Evolutionary conservation across 345 rosid species (phyloP).

Genomic region (Eucalyptus viminalis): DNA sequence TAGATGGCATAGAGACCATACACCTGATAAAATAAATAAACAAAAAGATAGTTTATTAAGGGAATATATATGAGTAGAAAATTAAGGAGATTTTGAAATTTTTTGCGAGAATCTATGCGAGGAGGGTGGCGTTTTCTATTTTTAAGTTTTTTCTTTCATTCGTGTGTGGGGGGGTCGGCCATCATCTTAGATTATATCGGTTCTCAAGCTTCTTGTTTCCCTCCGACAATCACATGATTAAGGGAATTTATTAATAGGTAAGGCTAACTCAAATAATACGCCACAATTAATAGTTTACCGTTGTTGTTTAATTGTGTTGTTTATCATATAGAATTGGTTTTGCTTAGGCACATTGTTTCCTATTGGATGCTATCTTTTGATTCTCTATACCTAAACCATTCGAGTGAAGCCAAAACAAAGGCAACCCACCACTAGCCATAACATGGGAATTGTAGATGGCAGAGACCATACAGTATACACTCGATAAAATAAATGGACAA

Average conservation of each 20-base stretch:
- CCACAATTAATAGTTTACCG: rapidly evolving
- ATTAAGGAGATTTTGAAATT: background rate
- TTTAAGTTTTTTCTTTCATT: background rate
- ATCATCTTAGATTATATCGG: background rate
- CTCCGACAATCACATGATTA: background rate
- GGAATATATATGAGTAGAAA: background rate
- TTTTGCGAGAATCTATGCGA: background rate
- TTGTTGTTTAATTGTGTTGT: rapidly evolving
- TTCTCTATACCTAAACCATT: background rate
- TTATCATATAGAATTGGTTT: too few species aligned
- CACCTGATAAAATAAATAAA: background rate
- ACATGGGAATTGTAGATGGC: background rate
- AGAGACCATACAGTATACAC: background rate
- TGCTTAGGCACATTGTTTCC: background rate
- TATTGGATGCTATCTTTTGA: background rate
- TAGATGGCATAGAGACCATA: background rate
- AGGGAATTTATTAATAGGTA: background rate
- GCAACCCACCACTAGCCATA: background rate
- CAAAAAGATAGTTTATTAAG: background rate
- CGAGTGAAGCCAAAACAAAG: background rate
- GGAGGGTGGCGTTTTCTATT: background rate
- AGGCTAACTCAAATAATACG: background rate
- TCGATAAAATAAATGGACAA: background rate
- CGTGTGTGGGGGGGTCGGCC: background rate
- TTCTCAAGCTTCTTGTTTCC: background rate